phyloP scores from a whole-genome alignment of 257 asterid species.

The Vinca minor region DNA sequence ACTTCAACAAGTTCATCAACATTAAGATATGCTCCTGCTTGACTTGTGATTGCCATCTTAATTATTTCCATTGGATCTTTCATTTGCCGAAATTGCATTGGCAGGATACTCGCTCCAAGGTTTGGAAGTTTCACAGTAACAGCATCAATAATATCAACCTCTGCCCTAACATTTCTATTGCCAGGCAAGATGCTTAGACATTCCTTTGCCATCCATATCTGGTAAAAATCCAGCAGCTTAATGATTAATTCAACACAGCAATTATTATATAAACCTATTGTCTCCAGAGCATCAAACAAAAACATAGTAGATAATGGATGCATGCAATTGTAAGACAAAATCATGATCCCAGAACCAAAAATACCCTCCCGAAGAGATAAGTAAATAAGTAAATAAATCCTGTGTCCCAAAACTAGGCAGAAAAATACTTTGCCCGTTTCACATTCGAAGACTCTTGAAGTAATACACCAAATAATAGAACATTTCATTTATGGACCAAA shows the following conservation, averaged over 20 bases:
- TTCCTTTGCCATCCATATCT: constrained; percentile 99
- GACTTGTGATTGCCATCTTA: constrained; percentile 79
- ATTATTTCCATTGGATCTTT: constrained; percentile 93
- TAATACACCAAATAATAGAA: background rate
- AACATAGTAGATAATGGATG: background rate
- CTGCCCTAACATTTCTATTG: constrained; percentile 79
- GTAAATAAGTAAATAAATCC: background rate
- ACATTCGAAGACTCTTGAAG: constrained; percentile 1
- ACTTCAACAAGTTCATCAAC: constrained; percentile 91
- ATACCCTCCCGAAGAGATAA: background rate
- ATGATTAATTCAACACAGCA: too few species aligned
- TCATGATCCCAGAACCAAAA: background rate
- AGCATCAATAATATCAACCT: constrained; percentile 80
- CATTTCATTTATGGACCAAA: background rate
- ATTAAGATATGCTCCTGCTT: constrained; percentile 75
- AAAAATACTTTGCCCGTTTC: background rate
- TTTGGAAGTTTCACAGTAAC: constrained; percentile 89
- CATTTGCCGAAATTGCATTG: constrained; percentile 89
- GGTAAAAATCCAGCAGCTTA: constrained; percentile 16
- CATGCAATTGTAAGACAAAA: background rate
- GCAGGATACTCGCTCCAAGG: constrained; percentile 89
- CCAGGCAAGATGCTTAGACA: constrained; percentile 77
- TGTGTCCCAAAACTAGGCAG: background rate
- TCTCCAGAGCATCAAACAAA: background rate
- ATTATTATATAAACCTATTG: background rate